Percentiles rank a stretch among this genome's conserved stretches.
These are phyloP conservation scores for Lavandula angustifolia DNA, from an alignment of 257 asterid genomes.

Conservation along the genomic window DNA sequence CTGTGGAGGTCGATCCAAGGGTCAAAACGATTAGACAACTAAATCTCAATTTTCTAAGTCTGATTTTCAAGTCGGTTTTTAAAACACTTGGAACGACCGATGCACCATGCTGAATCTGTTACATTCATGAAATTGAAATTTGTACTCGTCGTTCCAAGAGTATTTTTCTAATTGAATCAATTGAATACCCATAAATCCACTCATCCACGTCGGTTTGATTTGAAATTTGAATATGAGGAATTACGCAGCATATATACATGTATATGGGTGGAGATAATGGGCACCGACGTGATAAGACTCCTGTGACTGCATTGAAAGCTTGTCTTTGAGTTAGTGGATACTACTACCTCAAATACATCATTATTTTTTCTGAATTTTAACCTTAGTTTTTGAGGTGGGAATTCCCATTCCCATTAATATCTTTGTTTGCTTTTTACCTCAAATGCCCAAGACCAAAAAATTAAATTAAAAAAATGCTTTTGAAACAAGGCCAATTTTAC, in stretches of 20 bases:
- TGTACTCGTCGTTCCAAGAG: no score
- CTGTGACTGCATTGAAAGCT: slow-evolving; percentile 44
- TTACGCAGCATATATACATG: background rate
- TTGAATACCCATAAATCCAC: no score
- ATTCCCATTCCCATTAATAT: background rate
- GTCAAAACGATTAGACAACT: no score
- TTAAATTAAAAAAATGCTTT: background rate
- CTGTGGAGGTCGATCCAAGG: no score
- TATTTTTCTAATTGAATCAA: no score
- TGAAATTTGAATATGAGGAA: slow-evolving; percentile 27
- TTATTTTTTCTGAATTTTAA: background rate
- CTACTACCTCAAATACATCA: background rate
- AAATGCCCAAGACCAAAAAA: background rate
- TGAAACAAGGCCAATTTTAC: background rate
- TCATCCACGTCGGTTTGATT: background rate
- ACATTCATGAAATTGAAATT: no score
- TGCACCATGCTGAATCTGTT: no score
- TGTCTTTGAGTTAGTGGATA: slow-evolving; percentile 14
- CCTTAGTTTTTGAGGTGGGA: background rate
- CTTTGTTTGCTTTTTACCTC: background rate
- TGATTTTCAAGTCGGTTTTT: no score
- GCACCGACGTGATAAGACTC: slow-evolving; percentile 33
- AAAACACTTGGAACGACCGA: no score
- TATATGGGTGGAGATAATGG: slow-evolving; percentile 13
- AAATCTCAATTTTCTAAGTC: no score